A percentile compares a stretch with the other conserved stretches of the same genome.
Conservation (phyloP, 2,329 filamentous ascomycete species). For the Coniella lustricola region DNA sequence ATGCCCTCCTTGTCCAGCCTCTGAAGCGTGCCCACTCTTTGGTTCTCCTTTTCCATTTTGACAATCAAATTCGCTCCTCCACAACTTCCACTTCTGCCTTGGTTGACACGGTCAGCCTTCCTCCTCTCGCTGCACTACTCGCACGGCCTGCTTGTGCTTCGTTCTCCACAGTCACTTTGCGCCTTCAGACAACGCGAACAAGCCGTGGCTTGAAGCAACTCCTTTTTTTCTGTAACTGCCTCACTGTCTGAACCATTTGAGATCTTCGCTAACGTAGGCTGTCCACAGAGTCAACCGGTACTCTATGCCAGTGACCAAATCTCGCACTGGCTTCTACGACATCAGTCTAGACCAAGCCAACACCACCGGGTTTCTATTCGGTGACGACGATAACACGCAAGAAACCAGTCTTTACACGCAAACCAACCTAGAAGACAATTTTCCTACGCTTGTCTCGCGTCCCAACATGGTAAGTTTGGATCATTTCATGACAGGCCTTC, state of each 20-base stretch:
- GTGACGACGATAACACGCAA: constrained; percentile 62
- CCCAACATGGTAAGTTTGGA: constrained; percentile 37
- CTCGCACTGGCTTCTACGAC: constrained; percentile 60
- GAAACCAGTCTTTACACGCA: constrained; percentile 64
- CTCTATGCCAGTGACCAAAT: constrained; percentile 81
- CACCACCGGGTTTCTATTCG: constrained; percentile 79
- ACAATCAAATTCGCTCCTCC: too few relatives aligned
- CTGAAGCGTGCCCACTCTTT: too few relatives aligned
- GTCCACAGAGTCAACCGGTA: constrained; percentile 70
- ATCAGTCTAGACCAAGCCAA: constrained; percentile 74
- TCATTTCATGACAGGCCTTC: neutral
- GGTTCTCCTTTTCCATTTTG: too few relatives aligned
- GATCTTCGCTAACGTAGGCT: constrained; percentile 2
- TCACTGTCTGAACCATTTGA: neutral
- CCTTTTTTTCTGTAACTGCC: neutral
- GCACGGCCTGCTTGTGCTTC: neutral
- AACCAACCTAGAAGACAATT: constrained; percentile 72
- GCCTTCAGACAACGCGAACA: neutral
- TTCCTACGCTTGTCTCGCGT: constrained; percentile 73
- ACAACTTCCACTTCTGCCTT: neutral
- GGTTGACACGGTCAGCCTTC: neutral
- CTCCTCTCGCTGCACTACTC: neutral
- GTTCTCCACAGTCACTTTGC: neutral
- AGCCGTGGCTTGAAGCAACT: neutral
- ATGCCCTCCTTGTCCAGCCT: too few relatives aligned